phyloP scores from a whole-genome alignment of 2,329 filamentous ascomycete genomes.

The Sclerotinia trifoliorum region DNA sequence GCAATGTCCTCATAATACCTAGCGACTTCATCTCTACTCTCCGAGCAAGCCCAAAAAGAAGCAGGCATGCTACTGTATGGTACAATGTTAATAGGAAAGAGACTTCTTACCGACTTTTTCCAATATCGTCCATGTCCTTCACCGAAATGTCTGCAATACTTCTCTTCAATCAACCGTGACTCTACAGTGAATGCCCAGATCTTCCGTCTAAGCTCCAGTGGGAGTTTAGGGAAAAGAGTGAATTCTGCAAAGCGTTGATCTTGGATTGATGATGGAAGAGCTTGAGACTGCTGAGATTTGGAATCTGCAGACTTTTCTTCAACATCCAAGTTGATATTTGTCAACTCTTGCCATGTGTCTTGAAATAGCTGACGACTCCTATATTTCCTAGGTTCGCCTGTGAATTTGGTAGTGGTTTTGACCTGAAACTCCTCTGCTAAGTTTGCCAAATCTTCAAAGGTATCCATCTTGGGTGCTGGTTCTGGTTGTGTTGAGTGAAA shows the following conservation, averaged over 20 bases:
- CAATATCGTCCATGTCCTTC: accelerated
- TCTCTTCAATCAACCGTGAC: background rate
- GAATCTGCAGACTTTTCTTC: background rate
- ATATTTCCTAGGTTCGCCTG: background rate
- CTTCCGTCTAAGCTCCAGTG: background rate
- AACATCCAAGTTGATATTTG: background rate
- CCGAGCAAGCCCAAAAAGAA: background rate
- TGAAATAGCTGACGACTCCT: background rate
- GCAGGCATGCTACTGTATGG: background rate
- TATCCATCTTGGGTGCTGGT: background rate
- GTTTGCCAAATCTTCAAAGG: background rate
- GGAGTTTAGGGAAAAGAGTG: background rate
- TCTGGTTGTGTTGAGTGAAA: background rate
- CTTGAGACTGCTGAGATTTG: background rate
- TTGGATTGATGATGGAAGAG: background rate
- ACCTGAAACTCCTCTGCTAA: background rate
- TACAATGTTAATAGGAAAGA: background rate
- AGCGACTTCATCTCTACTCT: background rate
- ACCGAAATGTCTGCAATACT: background rate
- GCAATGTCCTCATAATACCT: background rate
- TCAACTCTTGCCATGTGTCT: background rate
- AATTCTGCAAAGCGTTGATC: background rate
- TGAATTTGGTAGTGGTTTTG: background rate
- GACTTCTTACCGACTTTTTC: background rate
- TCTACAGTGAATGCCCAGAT: background rate